These are phyloP conservation scores for Ogataea pilisensis DNA, from an alignment of 805 yeast genomes.

Conservation along the genomic window DNA sequence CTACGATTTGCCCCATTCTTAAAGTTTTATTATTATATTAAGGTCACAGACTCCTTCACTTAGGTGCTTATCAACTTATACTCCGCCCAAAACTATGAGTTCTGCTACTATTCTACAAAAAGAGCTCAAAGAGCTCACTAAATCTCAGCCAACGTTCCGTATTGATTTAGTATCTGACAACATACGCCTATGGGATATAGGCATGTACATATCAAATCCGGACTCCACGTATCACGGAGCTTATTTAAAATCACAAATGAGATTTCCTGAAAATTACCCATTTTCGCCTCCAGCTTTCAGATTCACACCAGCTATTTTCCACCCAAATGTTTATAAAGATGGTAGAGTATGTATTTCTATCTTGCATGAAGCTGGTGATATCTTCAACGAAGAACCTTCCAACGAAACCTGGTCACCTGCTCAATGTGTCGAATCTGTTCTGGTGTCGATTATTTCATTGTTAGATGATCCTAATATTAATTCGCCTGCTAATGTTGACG, in stretches of 20 bases:
- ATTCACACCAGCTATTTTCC: constrained; percentile 90
- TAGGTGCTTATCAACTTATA: too few species aligned
- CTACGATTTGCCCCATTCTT: too few species aligned
- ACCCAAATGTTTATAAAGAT: constrained; percentile 91
- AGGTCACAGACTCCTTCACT: too few species aligned
- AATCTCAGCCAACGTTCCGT: constrained; percentile 30
- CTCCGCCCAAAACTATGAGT: constrained; percentile 22
- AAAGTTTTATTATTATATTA: too few species aligned
- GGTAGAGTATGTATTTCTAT: constrained; percentile 97
- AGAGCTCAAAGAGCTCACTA: constrained; percentile 30
- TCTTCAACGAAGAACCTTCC: constrained; percentile 90
- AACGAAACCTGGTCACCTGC: constrained; percentile 98
- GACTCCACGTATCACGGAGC: constrained; percentile 94
- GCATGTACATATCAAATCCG: constrained; percentile 85
- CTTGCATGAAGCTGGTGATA: constrained; percentile 94
- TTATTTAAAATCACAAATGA: constrained; percentile 89
- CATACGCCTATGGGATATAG: constrained; percentile 72
- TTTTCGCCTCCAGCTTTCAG: constrained; percentile 89
- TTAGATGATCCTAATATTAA: constrained; percentile 95
- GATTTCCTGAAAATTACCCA: constrained; percentile 88
- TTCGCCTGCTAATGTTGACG: constrained; percentile 86
- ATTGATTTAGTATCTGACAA: constrained; percentile 47
- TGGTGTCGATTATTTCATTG: constrained; percentile 92
- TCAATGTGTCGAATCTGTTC: constrained; percentile 94
- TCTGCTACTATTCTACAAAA: constrained; percentile 33